These are phyloP conservation scores for Beauveria brongniartii DNA, from an alignment of 2,329 filamentous ascomycete genomes.

Conservation along the genomic window DNA sequence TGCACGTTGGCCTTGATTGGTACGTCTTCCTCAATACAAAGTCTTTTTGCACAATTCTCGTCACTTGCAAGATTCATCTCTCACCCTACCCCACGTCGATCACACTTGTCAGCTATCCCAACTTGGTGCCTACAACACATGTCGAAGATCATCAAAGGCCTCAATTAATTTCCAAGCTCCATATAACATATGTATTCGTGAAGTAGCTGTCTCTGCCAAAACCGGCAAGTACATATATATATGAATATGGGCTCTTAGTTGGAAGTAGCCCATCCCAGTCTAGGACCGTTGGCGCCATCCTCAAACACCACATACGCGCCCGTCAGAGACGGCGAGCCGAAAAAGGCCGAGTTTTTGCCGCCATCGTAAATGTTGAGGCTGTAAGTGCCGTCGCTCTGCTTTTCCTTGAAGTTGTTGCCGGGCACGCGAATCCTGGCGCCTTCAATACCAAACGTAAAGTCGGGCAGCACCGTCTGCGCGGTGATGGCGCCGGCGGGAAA, in stretches of 20 bases:
- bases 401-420: conserved; percentile 24
- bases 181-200: not conserved
- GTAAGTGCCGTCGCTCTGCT: not conserved
- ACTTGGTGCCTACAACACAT: too few species aligned
- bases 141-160: not conserved
- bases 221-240: not conserved
- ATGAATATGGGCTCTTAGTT: not conserved
- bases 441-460: conserved; percentile 47
- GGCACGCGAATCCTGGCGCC: conserved; percentile 47
- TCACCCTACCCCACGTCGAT: too few species aligned
- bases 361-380: not conserved
- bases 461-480: conserved; percentile 36
- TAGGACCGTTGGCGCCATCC: not conserved
- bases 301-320: conserved; percentile 5
- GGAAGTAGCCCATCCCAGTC: conserved; percentile 4
- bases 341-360: not conserved
- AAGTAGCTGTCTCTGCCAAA: not conserved
- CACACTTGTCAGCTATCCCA: too few species aligned
- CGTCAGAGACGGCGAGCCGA: conserved; percentile 5
- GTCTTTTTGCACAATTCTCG: too few species aligned
- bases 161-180: too few species aligned
- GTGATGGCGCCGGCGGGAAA: not conserved
- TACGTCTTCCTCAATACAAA: too few species aligned
- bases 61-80: too few species aligned
- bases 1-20: too few species aligned